Evolutionary conservation across 202 grass and related monocot genomes (phyloP), one percentile per base, ranked within the genome.

Genomic region (Elaeis oleifera): DNA sequence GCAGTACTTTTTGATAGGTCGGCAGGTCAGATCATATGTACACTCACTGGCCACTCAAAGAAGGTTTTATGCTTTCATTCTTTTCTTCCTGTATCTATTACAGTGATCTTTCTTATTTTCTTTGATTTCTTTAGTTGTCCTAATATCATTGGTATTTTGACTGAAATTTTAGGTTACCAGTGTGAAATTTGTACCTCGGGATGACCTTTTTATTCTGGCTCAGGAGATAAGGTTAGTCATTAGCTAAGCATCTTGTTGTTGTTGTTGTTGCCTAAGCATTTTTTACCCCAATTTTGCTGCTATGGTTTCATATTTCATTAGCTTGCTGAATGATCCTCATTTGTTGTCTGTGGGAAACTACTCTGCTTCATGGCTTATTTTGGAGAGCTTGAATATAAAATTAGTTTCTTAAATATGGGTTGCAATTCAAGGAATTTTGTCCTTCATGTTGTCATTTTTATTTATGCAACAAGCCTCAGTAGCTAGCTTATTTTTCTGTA

Each of bases 11-110:
- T 99, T 74, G 76, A 89, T 73, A 85, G 95, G 53, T 19, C 73
- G 62, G 94, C 95, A 19, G 95, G 89, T 70, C 85, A 99, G 85
- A 87, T 99, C 68, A 78, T 90, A 65, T 95, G 72, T 18, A 94
- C 95, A 23, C 83, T 95, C 56, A 53, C 75, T 80, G 95, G 95
- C 51, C 95, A 99, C 70, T 99, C 95, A n/a, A 99, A 99, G 73
- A 94, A 89, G 95, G 95, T 99, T n/a, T 27, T 68, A 55, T 53
- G 21, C 22, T 48, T 65, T 54, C 51, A 70, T 72, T 64, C 16
- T 60, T 72, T 53, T 49, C 11, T 0, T 31, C 9, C 18, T 16
- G 1, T 13, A 1, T 36, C 17, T 8, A 29, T 31, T 31, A 18
- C 18, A 20, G 21, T 1, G 11, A 57, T 69, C 56, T 50, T 77